These are phyloP conservation scores for Lodderomyces pseudojiufengensis DNA, from an alignment of 1,139 yeast species.

Conservation along the genomic window DNA sequence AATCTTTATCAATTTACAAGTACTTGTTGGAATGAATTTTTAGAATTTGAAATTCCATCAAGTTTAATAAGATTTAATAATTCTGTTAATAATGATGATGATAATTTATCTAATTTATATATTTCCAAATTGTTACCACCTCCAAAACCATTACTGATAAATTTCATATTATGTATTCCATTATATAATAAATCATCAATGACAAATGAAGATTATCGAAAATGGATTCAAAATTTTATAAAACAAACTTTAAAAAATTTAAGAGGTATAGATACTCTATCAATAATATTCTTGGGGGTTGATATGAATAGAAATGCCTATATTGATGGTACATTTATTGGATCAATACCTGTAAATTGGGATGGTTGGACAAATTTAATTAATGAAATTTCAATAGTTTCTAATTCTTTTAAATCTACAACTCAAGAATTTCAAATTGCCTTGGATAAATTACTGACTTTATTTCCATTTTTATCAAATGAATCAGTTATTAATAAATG, in stretches of 20 bases:
- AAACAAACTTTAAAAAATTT: slow-evolving; percentile 25
- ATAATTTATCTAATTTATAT: slow-evolving; percentile 37
- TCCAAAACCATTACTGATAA: slow-evolving; percentile 41
- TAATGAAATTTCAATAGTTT: slow-evolving; percentile 35
- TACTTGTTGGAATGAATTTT: slow-evolving; percentile 45
- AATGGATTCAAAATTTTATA: slow-evolving; percentile 24
- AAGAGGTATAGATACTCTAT: slow-evolving; percentile 47
- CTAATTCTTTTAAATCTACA: slow-evolving; percentile 19
- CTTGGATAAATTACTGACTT: slow-evolving; percentile 30
- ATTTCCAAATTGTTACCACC: slow-evolving; percentile 34
- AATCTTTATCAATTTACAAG: slow-evolving; percentile 48
- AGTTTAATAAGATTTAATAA: slow-evolving; percentile 38
- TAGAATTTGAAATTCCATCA: slow-evolving; percentile 29
- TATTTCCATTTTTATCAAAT: slow-evolving; percentile 27
- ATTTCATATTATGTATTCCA: slow-evolving; percentile 47
- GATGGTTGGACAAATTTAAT: slow-evolving; percentile 53
- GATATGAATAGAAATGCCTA: slow-evolving; percentile 34
- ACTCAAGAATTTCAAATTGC: slow-evolving; percentile 25
- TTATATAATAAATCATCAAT: slow-evolving; percentile 31
- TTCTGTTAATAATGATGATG: slow-evolving; percentile 26
- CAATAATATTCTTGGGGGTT: slow-evolving; percentile 52
- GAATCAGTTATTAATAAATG: slow-evolving; percentile 24
- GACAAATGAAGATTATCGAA: slow-evolving; percentile 32
- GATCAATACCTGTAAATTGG: slow-evolving; percentile 52
- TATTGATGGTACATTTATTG: slow-evolving; percentile 49